Evolutionary conservation across 768 basidiomycete species (phyloP).

Genomic region (Pseudohyphozyma bogoriensis): DNA sequence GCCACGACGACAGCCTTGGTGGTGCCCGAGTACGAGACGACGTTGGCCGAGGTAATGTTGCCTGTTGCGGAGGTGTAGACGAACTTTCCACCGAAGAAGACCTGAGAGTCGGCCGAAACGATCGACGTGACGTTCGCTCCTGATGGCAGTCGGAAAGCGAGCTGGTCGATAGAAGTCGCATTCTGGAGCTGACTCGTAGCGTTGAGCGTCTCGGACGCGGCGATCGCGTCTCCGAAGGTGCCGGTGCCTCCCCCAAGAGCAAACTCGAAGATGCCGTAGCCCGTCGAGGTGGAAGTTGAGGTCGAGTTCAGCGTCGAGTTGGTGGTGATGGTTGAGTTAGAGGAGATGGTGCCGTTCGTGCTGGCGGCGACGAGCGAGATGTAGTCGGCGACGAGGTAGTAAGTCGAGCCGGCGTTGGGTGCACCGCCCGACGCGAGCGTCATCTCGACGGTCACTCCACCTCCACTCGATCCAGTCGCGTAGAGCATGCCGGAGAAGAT

Average conservation of each 20-base stretch:
- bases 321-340: no score
- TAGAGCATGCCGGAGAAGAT: conserved; percentile 77
- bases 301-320: neutral
- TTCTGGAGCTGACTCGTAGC: conserved; percentile 13
- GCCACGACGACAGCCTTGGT: conserved; percentile 44
- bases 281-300: conserved; percentile 37
- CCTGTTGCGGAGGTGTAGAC: conserved; percentile 49
- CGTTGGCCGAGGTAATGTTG: conserved; percentile 47
- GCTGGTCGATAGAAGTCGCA: conserved; percentile 29
- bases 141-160: conserved; percentile 19
- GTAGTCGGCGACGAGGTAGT: conserved; percentile 72
- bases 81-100: conserved; percentile 58
- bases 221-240: conserved; percentile 32
- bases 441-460: conserved; percentile 57
- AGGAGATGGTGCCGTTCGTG: conserved; percentile 37
- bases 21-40: conserved; percentile 59
- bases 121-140: conserved; percentile 9
- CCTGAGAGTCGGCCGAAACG: neutral
- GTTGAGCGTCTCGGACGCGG: conserved; percentile 2
- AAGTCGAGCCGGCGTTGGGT: conserved; percentile 55
- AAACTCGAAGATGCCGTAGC: conserved; percentile 89
- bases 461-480: conserved; percentile 48
- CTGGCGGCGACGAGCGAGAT: conserved; percentile 66
- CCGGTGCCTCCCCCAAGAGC: conserved; percentile 47
- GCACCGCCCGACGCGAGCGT: conserved; percentile 54